phyloP scores from a whole-genome alignment of 441 rosid species.

The Gossypium schwendimanii region DNA sequence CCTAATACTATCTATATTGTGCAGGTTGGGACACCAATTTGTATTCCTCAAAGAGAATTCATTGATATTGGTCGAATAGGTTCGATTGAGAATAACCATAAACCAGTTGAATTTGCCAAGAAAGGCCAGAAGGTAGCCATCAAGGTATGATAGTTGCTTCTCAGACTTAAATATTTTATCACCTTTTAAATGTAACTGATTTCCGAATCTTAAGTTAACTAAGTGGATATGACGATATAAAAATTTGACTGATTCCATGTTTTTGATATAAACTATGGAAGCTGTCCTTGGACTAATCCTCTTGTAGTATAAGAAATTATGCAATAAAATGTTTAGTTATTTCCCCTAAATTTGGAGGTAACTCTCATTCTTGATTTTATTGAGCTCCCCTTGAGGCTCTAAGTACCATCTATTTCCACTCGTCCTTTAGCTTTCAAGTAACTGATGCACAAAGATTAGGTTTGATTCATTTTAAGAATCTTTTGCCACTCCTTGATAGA shows the following conservation, averaged over 20 bases:
- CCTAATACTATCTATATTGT: constrained; percentile 11
- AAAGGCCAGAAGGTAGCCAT: constrained; percentile 78
- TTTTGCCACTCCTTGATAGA: background rate
- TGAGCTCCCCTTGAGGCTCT: background rate
- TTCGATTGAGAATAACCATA: constrained; percentile 77
- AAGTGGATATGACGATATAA: background rate
- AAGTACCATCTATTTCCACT: too few species aligned
- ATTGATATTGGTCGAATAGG: constrained; percentile 85
- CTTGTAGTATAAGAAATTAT: background rate
- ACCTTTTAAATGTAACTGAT: background rate
- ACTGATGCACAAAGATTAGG: background rate
- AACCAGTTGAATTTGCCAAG: constrained; percentile 75
- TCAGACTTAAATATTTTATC: background rate
- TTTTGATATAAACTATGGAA: background rate
- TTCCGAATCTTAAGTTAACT: background rate
- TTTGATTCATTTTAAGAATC: background rate
- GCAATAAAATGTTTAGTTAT: background rate
- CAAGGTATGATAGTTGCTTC: constrained; percentile 47
- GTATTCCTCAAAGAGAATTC: constrained; percentile 72
- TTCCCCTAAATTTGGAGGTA: background rate
- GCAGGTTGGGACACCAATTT: constrained; percentile 90
- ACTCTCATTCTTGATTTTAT: background rate
- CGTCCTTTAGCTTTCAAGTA: background rate
- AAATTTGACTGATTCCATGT: background rate
- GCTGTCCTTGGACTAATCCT: background rate